Base-by-base conservation (phyloP, 352 stramenopile genomes). In the Pythium utonaiense region DNA sequence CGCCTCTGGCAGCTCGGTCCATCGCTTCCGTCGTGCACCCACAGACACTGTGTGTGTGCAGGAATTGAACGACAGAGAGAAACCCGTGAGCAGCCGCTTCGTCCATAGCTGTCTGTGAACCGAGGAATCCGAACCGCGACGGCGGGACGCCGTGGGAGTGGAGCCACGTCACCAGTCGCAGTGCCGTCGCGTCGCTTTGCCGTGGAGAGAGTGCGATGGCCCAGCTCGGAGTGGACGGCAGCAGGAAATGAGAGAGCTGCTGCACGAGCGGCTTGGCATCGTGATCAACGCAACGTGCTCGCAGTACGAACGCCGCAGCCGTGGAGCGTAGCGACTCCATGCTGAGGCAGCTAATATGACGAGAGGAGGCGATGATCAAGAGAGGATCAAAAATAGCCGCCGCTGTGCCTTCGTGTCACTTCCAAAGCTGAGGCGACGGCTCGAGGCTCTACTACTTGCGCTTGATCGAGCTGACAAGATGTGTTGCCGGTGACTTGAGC, bases 401-500 rank as follows among this genome's bases (percentile, higher is more conserved):
- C n/a, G n/a, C n/a, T n/a, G n/a, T n/a, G n/a, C n/a, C n/a, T n/a
- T n/a, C n/a, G n/a, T n/a, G n/a, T n/a, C n/a, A n/a, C n/a, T n/a
- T 47, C 19, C 16, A 41, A 19, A 36, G 19, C 12, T 56, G 16
- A 22, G 41, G 22, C 1, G 54, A 40, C 10, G 80, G 80, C 62
- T 87, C 78, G 13, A 89, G 66, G 1, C 67, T 71, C 17, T 73
- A 73, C 12, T 74, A 89, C 53, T 75, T 68, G 14, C 80, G 72
- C 66, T 89, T 89, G 9, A 68, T 62, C 14, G 64, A 77, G 36
- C 56, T 41, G 19, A 2, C 17, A 22, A 47, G 10, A 25, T 30
- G 12, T 22, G 47, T n/a, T 14, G 48, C 36, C 19, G 79, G 67
- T 9, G 77, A 84, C 44, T 79, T 77, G 30, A 60, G 44, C 7